phyloP scores from a whole-genome alignment of 2,329 filamentous ascomycete genomes.

The Claviceps humidiphila region DNA sequence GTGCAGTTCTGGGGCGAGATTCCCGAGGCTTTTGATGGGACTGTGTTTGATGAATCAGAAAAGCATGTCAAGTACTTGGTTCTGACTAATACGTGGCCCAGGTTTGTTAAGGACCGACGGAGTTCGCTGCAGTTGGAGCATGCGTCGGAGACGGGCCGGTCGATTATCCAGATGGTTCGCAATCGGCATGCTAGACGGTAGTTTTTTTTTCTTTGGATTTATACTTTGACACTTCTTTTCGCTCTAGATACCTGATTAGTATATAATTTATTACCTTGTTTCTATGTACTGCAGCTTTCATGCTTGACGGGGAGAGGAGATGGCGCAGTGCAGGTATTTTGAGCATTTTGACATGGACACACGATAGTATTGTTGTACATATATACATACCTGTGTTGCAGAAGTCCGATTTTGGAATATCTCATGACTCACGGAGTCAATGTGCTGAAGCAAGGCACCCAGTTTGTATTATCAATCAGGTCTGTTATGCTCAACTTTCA shows the following conservation, averaged over 20 bases:
- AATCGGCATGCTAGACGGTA: not conserved
- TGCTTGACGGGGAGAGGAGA: no score
- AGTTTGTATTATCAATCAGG: no score
- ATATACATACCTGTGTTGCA: no score
- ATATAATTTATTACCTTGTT: not conserved
- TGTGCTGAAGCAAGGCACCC: no score
- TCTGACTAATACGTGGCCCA: constrained; percentile 55
- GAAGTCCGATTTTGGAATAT: no score
- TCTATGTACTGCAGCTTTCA: not conserved
- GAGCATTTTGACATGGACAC: no score
- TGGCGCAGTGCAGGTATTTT: no score
- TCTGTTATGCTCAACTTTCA: no score
- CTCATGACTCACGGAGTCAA: no score
- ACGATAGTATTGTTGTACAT: no score
- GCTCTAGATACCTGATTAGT: not conserved
- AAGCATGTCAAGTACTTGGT: constrained; percentile 53
- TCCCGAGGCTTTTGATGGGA: constrained; percentile 32
- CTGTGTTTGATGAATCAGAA: constrained; percentile 46
- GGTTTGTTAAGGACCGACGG: constrained; percentile 31
- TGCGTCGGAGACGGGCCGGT: constrained; percentile 5
- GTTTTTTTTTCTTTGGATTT: not conserved
- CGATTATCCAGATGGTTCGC: constrained; percentile 3
- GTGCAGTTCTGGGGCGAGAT: constrained; percentile 28
- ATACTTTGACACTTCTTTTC: not conserved
- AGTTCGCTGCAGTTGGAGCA: constrained; percentile 12